These are phyloP conservation scores for Fusarium penzigii DNA, from an alignment of 2,329 filamentous ascomycete species.

Conservation along the genomic window DNA sequence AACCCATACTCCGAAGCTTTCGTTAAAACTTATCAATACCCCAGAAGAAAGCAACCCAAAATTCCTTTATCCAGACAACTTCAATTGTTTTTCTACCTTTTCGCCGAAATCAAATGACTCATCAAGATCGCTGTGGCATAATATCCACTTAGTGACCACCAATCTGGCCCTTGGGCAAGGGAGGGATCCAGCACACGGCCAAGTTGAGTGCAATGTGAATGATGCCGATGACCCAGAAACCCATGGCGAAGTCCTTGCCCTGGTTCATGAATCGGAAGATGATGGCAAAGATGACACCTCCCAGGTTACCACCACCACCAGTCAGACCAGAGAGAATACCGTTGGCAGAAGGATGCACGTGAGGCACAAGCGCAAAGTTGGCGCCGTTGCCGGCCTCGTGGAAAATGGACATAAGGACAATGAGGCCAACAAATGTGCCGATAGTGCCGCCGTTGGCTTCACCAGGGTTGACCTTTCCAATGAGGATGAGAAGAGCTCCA, in stretches of 20 bases:
- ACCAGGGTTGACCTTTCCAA: slow-evolving; percentile 65
- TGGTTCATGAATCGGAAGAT: slow-evolving; percentile 69
- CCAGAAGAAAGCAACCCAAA: too few relatives aligned
- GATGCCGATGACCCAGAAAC: slow-evolving; percentile 80
- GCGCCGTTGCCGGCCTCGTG: slow-evolving; percentile 83
- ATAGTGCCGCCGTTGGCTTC: slow-evolving; percentile 40
- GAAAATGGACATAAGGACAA: slow-evolving; percentile 79
- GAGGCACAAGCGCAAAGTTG: slow-evolving; percentile 84
- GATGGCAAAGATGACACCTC: slow-evolving; percentile 84
- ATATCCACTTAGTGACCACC: slow-evolving; percentile 26
- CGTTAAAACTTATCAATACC: too few relatives aligned
- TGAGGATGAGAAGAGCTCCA: slow-evolving; percentile 61
- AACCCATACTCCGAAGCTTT: too few relatives aligned
- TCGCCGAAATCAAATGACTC: not conserved
- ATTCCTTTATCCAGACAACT: not conserved
- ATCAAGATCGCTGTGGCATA: not conserved
- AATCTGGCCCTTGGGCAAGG: slow-evolving; percentile 51
- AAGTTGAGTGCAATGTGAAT: slow-evolving; percentile 73
- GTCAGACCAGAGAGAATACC: slow-evolving; percentile 75
- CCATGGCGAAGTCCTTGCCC: slow-evolving; percentile 64
- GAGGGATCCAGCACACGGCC: slow-evolving; percentile 56
- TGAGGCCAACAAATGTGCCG: slow-evolving; percentile 71
- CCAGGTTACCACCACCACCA: slow-evolving; percentile 80
- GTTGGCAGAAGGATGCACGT: slow-evolving; percentile 82
- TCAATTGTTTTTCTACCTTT: not conserved